Evolutionary conservation across 2,329 filamentous ascomycete species (phyloP), one percentile per base, ranked within the genome.

Genomic region (Aspergillus puulaauensis): DNA sequence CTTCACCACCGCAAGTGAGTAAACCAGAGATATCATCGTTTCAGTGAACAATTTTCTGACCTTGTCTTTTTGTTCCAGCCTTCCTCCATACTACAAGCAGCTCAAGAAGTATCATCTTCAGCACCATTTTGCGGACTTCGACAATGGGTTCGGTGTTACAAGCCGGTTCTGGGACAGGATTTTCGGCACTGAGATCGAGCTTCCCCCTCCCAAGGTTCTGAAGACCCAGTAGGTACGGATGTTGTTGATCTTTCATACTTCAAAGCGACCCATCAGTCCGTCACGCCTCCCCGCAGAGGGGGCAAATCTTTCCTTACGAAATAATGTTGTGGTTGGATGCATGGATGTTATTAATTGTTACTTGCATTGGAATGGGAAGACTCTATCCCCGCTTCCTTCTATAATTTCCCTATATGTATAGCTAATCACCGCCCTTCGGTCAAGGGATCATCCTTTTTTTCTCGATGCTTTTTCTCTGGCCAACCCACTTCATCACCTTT

Each of bases 51-150:
- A 23, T 7, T 54, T 43, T 43, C 62, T 66, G 58, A 67, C 50
- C n/a, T 15, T 33, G 17, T 21, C 19, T 35, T 17, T 12, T 19
- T 19, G 12, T 37, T 33, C 1, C 58, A 86, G 84, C 68, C 86
- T 99, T 3, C 95, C 95, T 15, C 79, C 87, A 2, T 96, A 91
- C 83, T 98, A 96, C 80, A 90, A 90, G 77, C 82, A 86, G 63
- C 85, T 98, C 68, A 99, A 99, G 86, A 98, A 96, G 77, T 96
- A 97, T 72, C 95, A 99, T 73, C 87, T 99, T 31, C 87, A 92
- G 73, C 95, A 99, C 74, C 95, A 99, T 79, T 99, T 97, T 76
- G 91, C 95, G 61, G 95, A 99, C 74, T 99, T 96, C 73, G 90
- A 99, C 76, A 93, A 96, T 64, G 95, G 95, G 52, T 99, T 98